Conservation (phyloP, 164 flowering plant species). For the Stephania japonica region DNA sequence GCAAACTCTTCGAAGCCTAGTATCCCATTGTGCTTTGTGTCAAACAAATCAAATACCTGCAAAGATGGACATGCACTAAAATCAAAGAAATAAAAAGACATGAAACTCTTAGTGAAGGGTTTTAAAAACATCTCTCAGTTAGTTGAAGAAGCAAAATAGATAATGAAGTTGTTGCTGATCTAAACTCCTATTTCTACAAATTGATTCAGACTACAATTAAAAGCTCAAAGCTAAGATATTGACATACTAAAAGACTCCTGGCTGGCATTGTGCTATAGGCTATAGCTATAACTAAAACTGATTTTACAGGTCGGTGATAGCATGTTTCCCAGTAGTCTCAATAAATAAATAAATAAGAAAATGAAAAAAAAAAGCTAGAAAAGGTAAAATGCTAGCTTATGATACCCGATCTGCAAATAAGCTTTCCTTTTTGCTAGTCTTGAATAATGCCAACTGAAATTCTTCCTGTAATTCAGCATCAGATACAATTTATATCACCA, state of each 20-base stretch:
- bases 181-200: neutral
- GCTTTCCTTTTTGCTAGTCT: slow-evolving; percentile 82
- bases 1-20: slow-evolving; percentile 83
- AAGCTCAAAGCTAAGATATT: neutral
- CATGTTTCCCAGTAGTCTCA: too few species aligned
- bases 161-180: neutral
- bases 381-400: neutral
- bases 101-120: neutral
- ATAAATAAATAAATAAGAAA: too few species aligned
- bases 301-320: too few species aligned
- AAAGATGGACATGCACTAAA: slow-evolving; percentile 5
- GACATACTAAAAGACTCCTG: neutral
- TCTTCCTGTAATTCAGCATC: slow-evolving; percentile 49
- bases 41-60: slow-evolving; percentile 81
- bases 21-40: slow-evolving; percentile 75
- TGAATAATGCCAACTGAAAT: slow-evolving; percentile 81
- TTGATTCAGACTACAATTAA: neutral
- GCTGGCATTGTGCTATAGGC: too few species aligned
- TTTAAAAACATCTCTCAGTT: neutral
- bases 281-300: too few species aligned
- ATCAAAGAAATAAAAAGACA: neutral
- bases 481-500: neutral
- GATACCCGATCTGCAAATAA: slow-evolving; percentile 82
- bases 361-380: neutral
- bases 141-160: neutral